phyloP scores from a whole-genome alignment of 352 stramenopile species.

The Phytophthora cryptogea region DNA sequence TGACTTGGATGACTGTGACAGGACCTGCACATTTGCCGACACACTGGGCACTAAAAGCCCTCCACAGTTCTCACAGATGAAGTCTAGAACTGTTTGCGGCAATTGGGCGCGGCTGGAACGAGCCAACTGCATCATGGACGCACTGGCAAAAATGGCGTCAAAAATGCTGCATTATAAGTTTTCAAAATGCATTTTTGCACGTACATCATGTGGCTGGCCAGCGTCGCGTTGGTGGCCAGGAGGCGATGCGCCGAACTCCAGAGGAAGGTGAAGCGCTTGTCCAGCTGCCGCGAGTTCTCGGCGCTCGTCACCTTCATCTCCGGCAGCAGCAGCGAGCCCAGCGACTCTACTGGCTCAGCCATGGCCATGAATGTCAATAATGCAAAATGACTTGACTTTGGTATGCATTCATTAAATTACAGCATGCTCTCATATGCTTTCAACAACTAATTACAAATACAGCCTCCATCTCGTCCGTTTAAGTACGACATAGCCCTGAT shows the following conservation, averaged over 20 bases:
- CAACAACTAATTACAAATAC: no score
- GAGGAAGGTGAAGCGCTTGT: slow-evolving; percentile 72
- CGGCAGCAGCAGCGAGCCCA: slow-evolving; percentile 38
- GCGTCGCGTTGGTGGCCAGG: slow-evolving; percentile 34
- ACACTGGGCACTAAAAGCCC: slow-evolving; percentile 66
- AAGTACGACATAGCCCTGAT: no score
- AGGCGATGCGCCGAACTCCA: slow-evolving; percentile 62
- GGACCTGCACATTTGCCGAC: slow-evolving; percentile 55
- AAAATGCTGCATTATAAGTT: not conserved
- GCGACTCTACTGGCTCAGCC: not conserved
- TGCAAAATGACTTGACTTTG: not conserved
- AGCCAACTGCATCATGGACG: slow-evolving; percentile 59
- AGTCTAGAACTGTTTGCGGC: slow-evolving; percentile 58
- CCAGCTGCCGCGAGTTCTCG: slow-evolving; percentile 54
- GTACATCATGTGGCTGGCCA: slow-evolving; percentile 66
- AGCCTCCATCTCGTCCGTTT: no score
- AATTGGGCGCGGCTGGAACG: slow-evolving; percentile 40
- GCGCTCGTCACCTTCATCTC: slow-evolving; percentile 41
- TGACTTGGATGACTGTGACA: slow-evolving; percentile 42
- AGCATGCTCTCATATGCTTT: no score
- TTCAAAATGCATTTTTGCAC: not conserved
- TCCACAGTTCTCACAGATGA: slow-evolving; percentile 66
- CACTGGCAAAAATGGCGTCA: slow-evolving; percentile 28
- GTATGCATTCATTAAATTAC: not conserved
- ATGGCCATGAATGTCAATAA: not conserved